Base-by-base conservation (phyloP, 768 basidiomycete genomes). In the Pleurotus citrinopileatus region DNA sequence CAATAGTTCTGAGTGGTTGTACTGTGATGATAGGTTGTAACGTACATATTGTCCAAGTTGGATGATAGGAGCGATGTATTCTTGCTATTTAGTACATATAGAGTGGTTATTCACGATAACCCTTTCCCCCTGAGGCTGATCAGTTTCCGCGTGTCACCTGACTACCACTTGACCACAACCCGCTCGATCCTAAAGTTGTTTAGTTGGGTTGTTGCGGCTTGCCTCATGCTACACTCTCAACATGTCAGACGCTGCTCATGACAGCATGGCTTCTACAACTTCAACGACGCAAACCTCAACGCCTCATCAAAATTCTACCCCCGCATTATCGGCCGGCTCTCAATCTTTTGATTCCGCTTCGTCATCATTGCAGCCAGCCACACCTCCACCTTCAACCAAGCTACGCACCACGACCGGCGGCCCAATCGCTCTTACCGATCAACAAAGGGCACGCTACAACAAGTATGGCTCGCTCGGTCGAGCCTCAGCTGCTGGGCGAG, bases 401-500 rank as follows among this genome's bases (percentile, higher is more conserved):
- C n/a, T n/a, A n/a, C 13, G 13, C 29, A 6, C 29, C 13, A 6
- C 29, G 29, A 32, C 29, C 29, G 7, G 13, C 29, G 29, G 13
- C 7, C 6, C 6, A 32, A 6, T 6, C 29, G 29, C 29, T 32
- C 13, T 32, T 6, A 32, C 6, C 22, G 25, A 44, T 13, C 17
- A 44, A 13, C 15, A 22, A 44, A 44, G 25, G 22, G 19, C 42
- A 13, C 45, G 45, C n/a, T 27, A 4, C 26, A 47, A 29, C 10
- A 47, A 32, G 27, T 50, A 50, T 37, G 48, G 48, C 10, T 50
- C 48, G 4, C 48, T 50, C 12, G 48, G 48, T n/a, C 29, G 48
- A 34, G 48, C 29, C 20, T 27, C 48, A 34, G 28, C 48, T 19
- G 20, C 43, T 25, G 79, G 82, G 3, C 82, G 86, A 25, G 85